Conservation (phyloP, 225 moss, liverwort and hornwort genomes). For the Pseudisothecium myosuroides region DNA sequence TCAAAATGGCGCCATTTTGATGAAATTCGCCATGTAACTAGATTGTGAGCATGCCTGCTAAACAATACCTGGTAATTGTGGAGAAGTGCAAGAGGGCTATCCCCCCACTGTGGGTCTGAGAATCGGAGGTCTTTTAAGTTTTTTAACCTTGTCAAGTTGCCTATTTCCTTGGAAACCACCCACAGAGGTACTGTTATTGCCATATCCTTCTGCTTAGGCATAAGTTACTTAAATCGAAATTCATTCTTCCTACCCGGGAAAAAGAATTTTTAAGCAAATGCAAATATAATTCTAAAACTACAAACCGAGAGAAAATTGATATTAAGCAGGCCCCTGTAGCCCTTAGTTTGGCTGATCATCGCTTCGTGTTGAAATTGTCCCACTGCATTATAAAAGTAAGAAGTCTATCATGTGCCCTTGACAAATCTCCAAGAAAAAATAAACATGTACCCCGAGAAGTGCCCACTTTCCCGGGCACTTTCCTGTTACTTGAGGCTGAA, state of each 20-base stretch:
- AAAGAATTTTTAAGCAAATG: background rate
- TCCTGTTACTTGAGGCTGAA: background rate
- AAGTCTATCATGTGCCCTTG: background rate
- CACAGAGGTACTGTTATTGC: too few relatives aligned
- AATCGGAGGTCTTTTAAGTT: constrained; percentile 87
- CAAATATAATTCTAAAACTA: background rate
- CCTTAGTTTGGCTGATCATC: background rate
- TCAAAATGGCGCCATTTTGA: too few relatives aligned
- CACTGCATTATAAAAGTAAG: background rate
- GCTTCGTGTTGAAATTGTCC: background rate
- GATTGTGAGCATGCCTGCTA: background rate
- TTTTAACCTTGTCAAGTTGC: constrained; percentile 78
- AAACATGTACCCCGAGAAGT: background rate
- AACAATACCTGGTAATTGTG: constrained; percentile 92
- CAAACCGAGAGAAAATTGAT: background rate
- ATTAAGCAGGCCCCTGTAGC: background rate
- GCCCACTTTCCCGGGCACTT: background rate
- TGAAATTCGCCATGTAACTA: too few relatives aligned
- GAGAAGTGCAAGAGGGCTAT: constrained; percentile 80
- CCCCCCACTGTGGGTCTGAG: constrained; percentile 90
- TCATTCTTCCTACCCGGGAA: background rate
- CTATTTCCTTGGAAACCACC: constrained; percentile 68
- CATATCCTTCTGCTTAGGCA: background rate
- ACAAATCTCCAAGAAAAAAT: background rate
- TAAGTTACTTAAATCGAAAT: background rate